A percentile compares a stretch with the other conserved stretches of the same genome.
Evolutionary conservation across 768 basidiomycete genomes (phyloP).

Genomic region (Gloeostereum incarnatum): DNA sequence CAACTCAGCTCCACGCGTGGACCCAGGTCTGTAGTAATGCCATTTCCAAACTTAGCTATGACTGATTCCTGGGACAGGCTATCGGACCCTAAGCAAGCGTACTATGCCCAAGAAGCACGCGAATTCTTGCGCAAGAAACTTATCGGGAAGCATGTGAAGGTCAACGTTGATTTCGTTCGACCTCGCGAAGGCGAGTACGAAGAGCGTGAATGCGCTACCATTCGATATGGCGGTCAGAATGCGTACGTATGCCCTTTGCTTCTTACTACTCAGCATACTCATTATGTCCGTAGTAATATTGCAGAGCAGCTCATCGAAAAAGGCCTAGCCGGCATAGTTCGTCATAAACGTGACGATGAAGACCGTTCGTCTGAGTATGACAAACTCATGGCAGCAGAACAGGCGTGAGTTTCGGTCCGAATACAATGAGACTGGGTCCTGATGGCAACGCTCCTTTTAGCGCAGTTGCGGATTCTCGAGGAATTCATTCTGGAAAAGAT

Average conservation of each 20-base stretch:
- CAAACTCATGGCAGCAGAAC: slow-evolving; percentile 92
- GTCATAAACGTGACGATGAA: slow-evolving; percentile 93
- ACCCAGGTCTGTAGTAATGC: slow-evolving; percentile 49
- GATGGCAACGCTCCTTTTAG: slow-evolving; percentile 26
- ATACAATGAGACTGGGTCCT: neutral
- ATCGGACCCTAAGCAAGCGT: slow-evolving; percentile 78
- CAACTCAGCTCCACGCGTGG: slow-evolving; percentile 86
- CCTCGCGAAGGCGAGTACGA: slow-evolving; percentile 91
- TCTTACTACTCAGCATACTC: slow-evolving; percentile 1
- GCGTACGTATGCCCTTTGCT: slow-evolving; percentile 37
- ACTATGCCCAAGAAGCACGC: slow-evolving; percentile 84
- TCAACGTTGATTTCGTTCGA: slow-evolving; percentile 84
- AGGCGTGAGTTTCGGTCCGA: slow-evolving; percentile 46
- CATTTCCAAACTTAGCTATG: neutral
- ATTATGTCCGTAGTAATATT: slow-evolving; percentile 53
- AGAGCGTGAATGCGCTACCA: slow-evolving; percentile 85
- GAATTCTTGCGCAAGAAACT: slow-evolving; percentile 90
- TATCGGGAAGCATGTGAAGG: slow-evolving; percentile 82
- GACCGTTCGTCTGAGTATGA: slow-evolving; percentile 95
- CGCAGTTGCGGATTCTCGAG: slow-evolving; percentile 67
- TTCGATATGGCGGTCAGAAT: slow-evolving; percentile 77
- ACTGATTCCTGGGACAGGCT: slow-evolving; percentile 35
- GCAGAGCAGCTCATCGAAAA: slow-evolving; percentile 92
- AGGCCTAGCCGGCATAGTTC: slow-evolving; percentile 80
- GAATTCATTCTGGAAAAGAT: slow-evolving; percentile 92